Conservation (phyloP, 345 rosid species). For the Eutrema heterophyllum region DNA sequence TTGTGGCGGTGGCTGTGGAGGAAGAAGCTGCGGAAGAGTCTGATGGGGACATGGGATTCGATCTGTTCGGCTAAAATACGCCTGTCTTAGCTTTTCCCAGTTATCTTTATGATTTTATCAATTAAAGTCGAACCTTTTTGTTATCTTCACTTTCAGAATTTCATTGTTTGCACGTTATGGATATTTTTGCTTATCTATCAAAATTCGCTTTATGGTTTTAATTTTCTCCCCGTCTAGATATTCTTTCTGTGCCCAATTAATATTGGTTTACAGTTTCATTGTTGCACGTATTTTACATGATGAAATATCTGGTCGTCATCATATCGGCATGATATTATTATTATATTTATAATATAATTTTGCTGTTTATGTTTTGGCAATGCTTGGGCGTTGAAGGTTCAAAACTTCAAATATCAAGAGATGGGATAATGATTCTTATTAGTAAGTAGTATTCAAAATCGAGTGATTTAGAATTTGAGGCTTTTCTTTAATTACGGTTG, state of each 20-base stretch:
- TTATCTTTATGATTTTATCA: background rate
- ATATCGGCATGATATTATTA: too few relatives aligned
- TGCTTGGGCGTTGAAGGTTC: background rate
- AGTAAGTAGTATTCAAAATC: background rate
- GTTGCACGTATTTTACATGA: background rate
- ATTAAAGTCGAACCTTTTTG: background rate
- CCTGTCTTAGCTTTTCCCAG: background rate
- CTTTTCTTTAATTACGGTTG: background rate
- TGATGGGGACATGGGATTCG: conserved; percentile 89
- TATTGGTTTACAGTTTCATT: background rate
- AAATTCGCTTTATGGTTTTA: background rate
- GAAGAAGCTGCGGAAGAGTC: conserved; percentile 80
- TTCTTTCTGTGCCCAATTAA: background rate
- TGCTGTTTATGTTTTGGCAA: background rate
- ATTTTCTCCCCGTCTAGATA: background rate
- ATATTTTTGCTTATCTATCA: background rate
- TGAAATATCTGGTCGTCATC: background rate
- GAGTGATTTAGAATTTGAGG: background rate
- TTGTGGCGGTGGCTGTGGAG: conserved; percentile 40
- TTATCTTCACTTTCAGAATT: background rate
- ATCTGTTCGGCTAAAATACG: conserved; percentile 53
- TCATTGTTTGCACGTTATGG: background rate
- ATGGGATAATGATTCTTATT: background rate
- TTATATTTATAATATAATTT: too few relatives aligned
- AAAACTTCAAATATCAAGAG: background rate